A percentile compares a stretch with the other conserved stretches of the same genome.
phyloP scores from a whole-genome alignment of 305 asterid genomes.

The Solanum hybrid region DNA sequence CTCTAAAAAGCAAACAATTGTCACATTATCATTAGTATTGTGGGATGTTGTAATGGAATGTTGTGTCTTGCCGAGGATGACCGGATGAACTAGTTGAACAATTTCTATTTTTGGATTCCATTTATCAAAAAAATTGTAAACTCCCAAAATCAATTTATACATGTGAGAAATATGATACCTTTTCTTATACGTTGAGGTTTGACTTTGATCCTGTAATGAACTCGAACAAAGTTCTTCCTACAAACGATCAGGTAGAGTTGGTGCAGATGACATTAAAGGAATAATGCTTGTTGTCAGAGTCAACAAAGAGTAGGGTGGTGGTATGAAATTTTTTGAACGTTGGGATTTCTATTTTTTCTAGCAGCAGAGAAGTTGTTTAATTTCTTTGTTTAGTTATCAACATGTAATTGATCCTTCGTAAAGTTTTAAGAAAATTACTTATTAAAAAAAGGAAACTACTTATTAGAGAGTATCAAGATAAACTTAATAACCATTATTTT shows the following conservation, averaged over 20 bases:
- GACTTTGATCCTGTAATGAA: not conserved
- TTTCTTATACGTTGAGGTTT: not conserved
- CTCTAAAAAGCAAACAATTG: no score
- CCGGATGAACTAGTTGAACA: not conserved
- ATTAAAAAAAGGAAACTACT: no score
- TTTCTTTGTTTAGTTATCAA: no score
- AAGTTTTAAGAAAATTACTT: no score
- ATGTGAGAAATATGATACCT: not conserved
- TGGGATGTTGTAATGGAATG: not conserved
- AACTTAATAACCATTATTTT: no score
- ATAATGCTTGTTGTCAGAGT: constrained; percentile 36
- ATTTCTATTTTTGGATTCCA: not conserved
- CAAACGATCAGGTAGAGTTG: constrained; percentile 13
- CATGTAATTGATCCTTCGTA: no score
- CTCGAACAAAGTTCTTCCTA: no score
- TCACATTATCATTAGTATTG: not conserved
- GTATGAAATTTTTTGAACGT: constrained; percentile 11
- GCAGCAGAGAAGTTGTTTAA: no score
- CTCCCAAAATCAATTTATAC: not conserved
- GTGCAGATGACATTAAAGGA: constrained; percentile 45
- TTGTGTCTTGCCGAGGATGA: not conserved
- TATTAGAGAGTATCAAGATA: no score
- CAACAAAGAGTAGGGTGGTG: constrained; percentile 25
- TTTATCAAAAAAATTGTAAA: no score
- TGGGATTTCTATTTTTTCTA: no score